Percentiles rank a stretch among this genome's conserved stretches.
Conservation (phyloP, 2,329 filamentous ascomycete species). For the Macrophomina pseudophaseolina region DNA sequence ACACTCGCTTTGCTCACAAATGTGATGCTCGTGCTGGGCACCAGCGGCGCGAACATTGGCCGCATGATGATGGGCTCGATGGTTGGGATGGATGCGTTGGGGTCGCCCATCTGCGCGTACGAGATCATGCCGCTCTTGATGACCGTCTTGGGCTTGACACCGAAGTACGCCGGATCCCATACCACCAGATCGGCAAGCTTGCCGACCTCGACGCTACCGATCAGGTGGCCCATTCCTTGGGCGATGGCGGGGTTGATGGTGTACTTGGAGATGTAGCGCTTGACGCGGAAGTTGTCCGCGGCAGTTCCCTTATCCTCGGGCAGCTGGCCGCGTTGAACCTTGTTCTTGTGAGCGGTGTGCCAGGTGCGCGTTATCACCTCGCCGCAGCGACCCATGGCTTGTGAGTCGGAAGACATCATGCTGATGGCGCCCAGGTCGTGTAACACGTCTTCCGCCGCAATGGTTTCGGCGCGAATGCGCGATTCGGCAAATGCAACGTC, state of each 20-base stretch:
- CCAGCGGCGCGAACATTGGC: constrained; percentile 81
- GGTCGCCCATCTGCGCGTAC: constrained; percentile 75
- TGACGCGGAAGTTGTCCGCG: constrained; percentile 90
- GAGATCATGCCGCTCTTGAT: constrained; percentile 89
- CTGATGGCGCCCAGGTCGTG: constrained; percentile 94
- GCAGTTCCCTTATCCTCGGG: constrained; percentile 77
- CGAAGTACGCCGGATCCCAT: constrained; percentile 86
- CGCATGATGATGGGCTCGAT: constrained; percentile 83
- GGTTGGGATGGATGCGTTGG: constrained; percentile 72
- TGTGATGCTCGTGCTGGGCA: constrained; percentile 74
- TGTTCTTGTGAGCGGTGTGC: constrained; percentile 98
- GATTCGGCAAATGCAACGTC: constrained; percentile 95
- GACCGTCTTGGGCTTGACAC: constrained; percentile 79
- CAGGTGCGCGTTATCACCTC: constrained; percentile 92
- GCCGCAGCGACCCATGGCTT: constrained; percentile 95
- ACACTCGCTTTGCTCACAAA: constrained; percentile 82
- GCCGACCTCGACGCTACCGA: constrained; percentile 86
- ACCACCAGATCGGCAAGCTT: constrained; percentile 89
- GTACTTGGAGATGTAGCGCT: constrained; percentile 93
- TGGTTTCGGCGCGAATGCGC: constrained; percentile 93
- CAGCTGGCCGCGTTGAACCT: constrained; percentile 77
- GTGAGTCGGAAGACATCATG: constrained; percentile 96
- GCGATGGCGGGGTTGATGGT: constrained; percentile 92
- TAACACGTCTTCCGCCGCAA: constrained; percentile 93
- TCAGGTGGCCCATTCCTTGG: constrained; percentile 85